Percentiles rank a stretch among this genome's conserved stretches.
phyloP scores from a whole-genome alignment of 768 basidiomycete species.

The Pleurotus tuber-regium region DNA sequence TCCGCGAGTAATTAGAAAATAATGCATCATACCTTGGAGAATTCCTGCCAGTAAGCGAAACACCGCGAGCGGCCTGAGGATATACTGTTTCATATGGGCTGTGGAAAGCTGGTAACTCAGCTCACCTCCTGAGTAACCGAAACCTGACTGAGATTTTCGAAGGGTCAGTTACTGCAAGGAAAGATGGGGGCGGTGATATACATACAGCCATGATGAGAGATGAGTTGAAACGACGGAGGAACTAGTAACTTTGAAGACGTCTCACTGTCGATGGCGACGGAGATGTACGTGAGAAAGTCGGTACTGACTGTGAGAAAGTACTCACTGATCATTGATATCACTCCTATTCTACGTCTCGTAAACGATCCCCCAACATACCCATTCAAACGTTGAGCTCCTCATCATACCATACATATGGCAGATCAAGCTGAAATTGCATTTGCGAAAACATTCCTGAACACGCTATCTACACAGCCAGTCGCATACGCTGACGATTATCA shows the following conservation, averaged over 20 bases:
- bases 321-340: too few species aligned
- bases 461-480: conserved; percentile 64
- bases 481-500: conserved; percentile 74
- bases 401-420: conserved; percentile 29
- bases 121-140: conserved; percentile 43
- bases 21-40: conserved; percentile 53
- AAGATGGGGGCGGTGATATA: conserved; percentile 1
- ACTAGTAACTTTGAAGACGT: neutral
- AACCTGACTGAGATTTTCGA: conserved; percentile 37
- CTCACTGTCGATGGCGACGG: conserved; percentile 8
- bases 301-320: neutral
- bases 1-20: neutral
- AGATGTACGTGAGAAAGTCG: neutral
- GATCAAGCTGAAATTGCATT: conserved; percentile 66
- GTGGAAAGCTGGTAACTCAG: neutral
- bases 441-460: conserved; percentile 62
- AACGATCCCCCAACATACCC: too few species aligned
- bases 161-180: neutral
- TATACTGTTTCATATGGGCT: neutral
- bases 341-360: too few species aligned
- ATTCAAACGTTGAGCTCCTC: too few species aligned
- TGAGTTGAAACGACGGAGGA: neutral
- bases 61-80: conserved; percentile 77
- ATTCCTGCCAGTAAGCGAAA: conserved; percentile 92
- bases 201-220: conserved; percentile 34